Conservation (phyloP, 2,329 filamentous ascomycete species). For the Sclerotinia subarctica region DNA sequence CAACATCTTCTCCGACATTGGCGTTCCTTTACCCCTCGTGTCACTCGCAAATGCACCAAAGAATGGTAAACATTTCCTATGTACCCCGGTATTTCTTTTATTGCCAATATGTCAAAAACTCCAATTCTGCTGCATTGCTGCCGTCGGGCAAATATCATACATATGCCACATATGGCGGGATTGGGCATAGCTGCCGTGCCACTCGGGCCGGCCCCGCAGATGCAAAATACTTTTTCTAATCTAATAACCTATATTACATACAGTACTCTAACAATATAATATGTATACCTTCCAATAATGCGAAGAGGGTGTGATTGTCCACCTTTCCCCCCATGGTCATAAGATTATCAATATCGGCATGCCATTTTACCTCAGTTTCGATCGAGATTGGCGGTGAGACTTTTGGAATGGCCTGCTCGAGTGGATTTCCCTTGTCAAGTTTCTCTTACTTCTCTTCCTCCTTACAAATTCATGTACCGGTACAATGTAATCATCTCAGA, state of each 20-base stretch:
- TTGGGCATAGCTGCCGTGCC: constrained; percentile 15
- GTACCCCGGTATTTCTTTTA: neutral
- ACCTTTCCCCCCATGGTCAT: neutral
- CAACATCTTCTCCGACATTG: constrained; percentile 9
- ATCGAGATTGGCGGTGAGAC: constrained; percentile 21
- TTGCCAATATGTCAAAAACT: constrained; percentile 10
- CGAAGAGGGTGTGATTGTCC: constrained; percentile 2
- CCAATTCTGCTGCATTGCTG: neutral
- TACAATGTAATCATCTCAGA: constrained; percentile 7
- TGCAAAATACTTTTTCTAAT: constrained; percentile 9
- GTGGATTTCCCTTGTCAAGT: neutral
- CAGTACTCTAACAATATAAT: constrained; percentile 5
- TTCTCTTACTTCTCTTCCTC: neutral
- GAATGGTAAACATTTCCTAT: neutral
- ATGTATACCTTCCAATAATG: constrained; percentile 1
- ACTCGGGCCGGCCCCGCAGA: constrained; percentile 18
- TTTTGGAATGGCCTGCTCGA: constrained; percentile 8
- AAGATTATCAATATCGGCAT: constrained; percentile 10
- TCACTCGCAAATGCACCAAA: constrained; percentile 1
- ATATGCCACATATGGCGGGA: neutral
- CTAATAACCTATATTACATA: neutral
- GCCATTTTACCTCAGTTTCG: constrained; percentile 10
- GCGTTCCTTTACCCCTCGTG: constrained; percentile 10
- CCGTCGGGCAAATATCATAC: constrained; percentile 11
- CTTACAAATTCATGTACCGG: neutral